Evolutionary conservation across 78 protist species (phyloP), one percentile per base, ranked within the genome.

Genomic region (Dictyostelium purpureum): DNA sequence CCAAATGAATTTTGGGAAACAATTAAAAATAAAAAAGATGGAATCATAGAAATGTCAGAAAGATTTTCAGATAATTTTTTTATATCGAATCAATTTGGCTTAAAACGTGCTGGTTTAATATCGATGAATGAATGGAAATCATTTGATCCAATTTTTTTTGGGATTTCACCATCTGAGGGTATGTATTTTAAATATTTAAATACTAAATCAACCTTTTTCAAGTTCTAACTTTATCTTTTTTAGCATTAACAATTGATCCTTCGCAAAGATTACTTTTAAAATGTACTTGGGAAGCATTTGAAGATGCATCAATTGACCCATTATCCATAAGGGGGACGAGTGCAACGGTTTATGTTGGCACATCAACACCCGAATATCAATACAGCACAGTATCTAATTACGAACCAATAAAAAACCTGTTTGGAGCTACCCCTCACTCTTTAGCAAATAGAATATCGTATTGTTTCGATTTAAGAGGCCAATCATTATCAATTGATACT

Each of bases 381-480:
- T 26, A 4, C 9, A 42, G 3, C 9, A 57, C 0, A 49, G 0
- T n/a, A 2, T 19, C 11, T 56, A 2, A 6, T 19, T 18, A n/a
- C 10, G 40, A 61, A 10, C 11, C 6, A 4, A 31, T 26, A 61
- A 0, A 1, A 0, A 31, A 61, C 14, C 4, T 1, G 7, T 40
- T 16, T 82, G 91, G 2, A 19, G 4, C 28, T 28, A 79, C 31
- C 49, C 16, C n/a, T 18, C 90, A 24, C 71, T 95, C 54, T 67
- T 6, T 87, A n/a, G 7, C 96, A 6, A 93, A 93, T 77, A 78
- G 98, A 3, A 9, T 96, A 0, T 87, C 98, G 5, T 96, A 81
- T 28, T 95, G 98, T 11, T 65, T 76, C 45, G 94, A 90, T 56
- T 73, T 96, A 18, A 0, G n/a, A 21, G 98, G 98, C 1, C 96